A percentile compares a stretch with the other conserved stretches of the same genome.
Evolutionary conservation across 2,329 filamentous ascomycete genomes (phyloP).

Genomic region (Pyrenophora seminiperda): DNA sequence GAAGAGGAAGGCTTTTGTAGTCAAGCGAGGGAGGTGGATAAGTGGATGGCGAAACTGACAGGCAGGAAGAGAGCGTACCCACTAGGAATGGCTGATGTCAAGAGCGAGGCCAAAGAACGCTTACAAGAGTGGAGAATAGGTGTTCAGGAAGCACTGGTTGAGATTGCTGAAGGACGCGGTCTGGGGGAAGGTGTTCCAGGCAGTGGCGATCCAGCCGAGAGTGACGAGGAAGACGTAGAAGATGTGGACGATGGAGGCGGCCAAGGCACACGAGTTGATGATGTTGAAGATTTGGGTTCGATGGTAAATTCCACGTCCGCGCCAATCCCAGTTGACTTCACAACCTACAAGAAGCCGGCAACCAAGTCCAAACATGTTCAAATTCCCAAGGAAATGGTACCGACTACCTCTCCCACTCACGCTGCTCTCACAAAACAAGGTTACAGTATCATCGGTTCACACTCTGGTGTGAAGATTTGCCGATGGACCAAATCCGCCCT

Average conservation of each 20-base stretch:
- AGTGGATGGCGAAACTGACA: conserved; percentile 96
- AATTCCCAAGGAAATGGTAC: conserved; percentile 85
- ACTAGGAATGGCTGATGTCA: conserved; percentile 84
- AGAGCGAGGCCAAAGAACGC: conserved; percentile 69
- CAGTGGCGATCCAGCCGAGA: conserved; percentile 83
- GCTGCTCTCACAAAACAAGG: conserved; percentile 91
- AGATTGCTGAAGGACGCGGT: conserved; percentile 58
- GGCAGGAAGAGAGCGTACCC: conserved; percentile 85
- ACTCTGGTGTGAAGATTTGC: conserved; percentile 96
- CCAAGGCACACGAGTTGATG: conserved; percentile 61
- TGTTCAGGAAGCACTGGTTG: conserved; percentile 70
- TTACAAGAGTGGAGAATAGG: conserved; percentile 80
- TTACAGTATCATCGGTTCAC: conserved; percentile 91
- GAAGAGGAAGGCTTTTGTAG: conserved; percentile 91
- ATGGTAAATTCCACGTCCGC: conserved; percentile 57
- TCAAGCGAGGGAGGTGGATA: conserved; percentile 87
- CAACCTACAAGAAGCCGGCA: conserved; percentile 64
- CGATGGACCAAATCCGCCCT: conserved; percentile 98
- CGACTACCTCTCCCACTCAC: conserved; percentile 86
- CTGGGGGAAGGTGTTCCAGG: conserved; percentile 72
- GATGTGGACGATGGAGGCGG: conserved; percentile 54
- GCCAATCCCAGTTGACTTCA: conserved; percentile 84
- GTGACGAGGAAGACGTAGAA: conserved; percentile 72
- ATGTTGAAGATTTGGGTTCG: conserved; percentile 82
- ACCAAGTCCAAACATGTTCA: conserved; percentile 56